These are phyloP conservation scores for Eremothecium coryli DNA, from an alignment of 1,139 yeast species.

Conservation along the genomic window DNA sequence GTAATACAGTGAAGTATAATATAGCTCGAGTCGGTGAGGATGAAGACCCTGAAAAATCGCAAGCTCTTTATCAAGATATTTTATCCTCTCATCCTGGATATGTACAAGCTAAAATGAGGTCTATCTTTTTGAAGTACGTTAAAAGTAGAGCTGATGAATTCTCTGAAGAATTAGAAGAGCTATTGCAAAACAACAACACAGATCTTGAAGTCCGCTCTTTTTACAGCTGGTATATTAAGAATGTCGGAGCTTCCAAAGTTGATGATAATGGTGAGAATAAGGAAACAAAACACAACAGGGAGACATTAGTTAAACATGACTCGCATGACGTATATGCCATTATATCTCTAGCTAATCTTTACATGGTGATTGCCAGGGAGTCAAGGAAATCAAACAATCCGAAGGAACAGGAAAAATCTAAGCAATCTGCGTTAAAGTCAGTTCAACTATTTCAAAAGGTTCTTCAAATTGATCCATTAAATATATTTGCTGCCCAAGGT, in stretches of 20 bases:
- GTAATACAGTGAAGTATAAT: conserved; percentile 48
- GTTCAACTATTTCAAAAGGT: conserved; percentile 87
- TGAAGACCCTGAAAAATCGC: conserved; percentile 30
- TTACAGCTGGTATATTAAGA: conserved; percentile 82
- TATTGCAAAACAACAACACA: conserved; percentile 47
- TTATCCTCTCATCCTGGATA: conserved; percentile 58
- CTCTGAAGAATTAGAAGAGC: conserved; percentile 42
- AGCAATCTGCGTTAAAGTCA: conserved; percentile 76
- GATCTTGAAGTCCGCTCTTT: conserved; percentile 81
- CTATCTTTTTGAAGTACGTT: conserved; percentile 44
- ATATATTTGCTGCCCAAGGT: conserved; percentile 97
- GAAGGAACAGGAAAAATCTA: conserved; percentile 51
- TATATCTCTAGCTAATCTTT: conserved; percentile 81
- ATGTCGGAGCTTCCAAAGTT: conserved; percentile 38
- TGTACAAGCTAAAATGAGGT: conserved; percentile 66
- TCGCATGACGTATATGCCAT: conserved; percentile 87
- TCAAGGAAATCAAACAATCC: conserved; percentile 39
- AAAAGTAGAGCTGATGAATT: conserved; percentile 36
- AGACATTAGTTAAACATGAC: conserved; percentile 70
- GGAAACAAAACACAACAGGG: conserved; percentile 76
- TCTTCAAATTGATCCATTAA: conserved; percentile 68
- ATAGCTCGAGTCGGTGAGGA: conserved; percentile 54
- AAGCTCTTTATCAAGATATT: conserved; percentile 43
- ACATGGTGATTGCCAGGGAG: conserved; percentile 76
- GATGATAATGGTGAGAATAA: conserved; percentile 40